Conservation (phyloP, 2,329 filamentous ascomycete genomes). For the Penicillium sp. region DNA sequence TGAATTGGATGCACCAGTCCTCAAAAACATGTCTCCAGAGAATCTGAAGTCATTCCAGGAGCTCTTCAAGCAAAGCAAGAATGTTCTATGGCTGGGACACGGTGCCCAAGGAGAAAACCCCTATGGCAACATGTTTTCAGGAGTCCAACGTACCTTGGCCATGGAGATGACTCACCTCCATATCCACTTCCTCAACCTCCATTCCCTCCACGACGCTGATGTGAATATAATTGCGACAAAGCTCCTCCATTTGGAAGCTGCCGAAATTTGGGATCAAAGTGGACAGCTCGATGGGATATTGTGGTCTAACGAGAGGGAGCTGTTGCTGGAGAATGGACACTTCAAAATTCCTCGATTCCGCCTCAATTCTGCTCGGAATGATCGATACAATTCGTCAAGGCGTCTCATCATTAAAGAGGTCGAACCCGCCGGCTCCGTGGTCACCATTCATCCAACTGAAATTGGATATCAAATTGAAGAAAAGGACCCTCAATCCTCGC, state of each 20-base stretch:
- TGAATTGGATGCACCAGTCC: constrained; percentile 28
- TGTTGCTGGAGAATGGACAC: constrained; percentile 21
- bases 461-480: constrained; percentile 12
- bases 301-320: constrained; percentile 31
- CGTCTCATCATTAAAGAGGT: constrained; percentile 17
- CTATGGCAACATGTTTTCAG: constrained; percentile 18
- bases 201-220: constrained; percentile 3
- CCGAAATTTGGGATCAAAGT: constrained; percentile 15
- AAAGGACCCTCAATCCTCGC: neutral
- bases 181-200: constrained; percentile 19
- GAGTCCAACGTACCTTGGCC: constrained; percentile 20
- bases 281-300: constrained; percentile 14
- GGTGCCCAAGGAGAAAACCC: constrained; percentile 22
- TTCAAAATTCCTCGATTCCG: constrained; percentile 29
- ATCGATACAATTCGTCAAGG: constrained; percentile 23
- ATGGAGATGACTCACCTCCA: constrained; percentile 21
- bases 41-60: constrained; percentile 24
- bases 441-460: constrained; percentile 4
- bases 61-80: constrained; percentile 17
- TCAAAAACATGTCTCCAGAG: constrained; percentile 17
- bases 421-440: neutral
- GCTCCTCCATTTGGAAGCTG: constrained; percentile 15
- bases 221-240: constrained; percentile 6
- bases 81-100: constrained; percentile 23
- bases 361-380: constrained; percentile 13